Percentiles rank a stretch among this genome's conserved stretches.
These are phyloP conservation scores for Xenosphaeropsis pyriputrescens DNA, from an alignment of 2,329 filamentous ascomycete species.

Conservation along the genomic window DNA sequence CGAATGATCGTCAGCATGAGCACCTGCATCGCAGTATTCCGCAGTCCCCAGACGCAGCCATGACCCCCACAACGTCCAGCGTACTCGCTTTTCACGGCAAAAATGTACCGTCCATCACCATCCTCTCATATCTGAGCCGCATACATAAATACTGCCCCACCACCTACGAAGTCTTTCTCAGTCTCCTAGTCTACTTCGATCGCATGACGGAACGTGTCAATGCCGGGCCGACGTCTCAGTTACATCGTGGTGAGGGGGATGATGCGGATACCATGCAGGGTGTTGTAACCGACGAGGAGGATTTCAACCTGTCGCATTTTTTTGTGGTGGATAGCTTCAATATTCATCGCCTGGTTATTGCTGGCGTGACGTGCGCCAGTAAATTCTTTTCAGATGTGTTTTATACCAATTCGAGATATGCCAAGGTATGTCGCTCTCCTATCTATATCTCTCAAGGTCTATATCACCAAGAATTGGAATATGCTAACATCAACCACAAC, in stretches of 20 bases:
- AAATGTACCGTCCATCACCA: conserved; percentile 94
- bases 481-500: not conserved
- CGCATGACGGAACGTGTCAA: conserved; percentile 97
- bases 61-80: conserved; percentile 49
- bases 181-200: conserved; percentile 92
- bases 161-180: conserved; percentile 95
- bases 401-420: conserved; percentile 97
- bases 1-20: conserved; percentile 90
- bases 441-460: not conserved
- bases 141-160: conserved; percentile 99
- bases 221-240: conserved; percentile 56
- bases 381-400: conserved; percentile 99
- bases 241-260: conserved; percentile 21
- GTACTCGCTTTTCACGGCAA: conserved; percentile 96
- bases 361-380: conserved; percentile 93
- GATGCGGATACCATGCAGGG: conserved; percentile 12
- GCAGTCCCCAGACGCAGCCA: conserved; percentile 36
- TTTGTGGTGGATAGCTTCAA: conserved; percentile 99
- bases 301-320: conserved; percentile 41
- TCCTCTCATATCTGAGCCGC: conserved; percentile 84
- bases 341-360: conserved; percentile 91
- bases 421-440: conserved; percentile 55
- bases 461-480: conserved; percentile 5
- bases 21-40: conserved; percentile 66
- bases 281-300: conserved; percentile 4